Conservation (phyloP, 2,329 filamentous ascomycete genomes). For the Colletotrichum euphorbiae region DNA sequence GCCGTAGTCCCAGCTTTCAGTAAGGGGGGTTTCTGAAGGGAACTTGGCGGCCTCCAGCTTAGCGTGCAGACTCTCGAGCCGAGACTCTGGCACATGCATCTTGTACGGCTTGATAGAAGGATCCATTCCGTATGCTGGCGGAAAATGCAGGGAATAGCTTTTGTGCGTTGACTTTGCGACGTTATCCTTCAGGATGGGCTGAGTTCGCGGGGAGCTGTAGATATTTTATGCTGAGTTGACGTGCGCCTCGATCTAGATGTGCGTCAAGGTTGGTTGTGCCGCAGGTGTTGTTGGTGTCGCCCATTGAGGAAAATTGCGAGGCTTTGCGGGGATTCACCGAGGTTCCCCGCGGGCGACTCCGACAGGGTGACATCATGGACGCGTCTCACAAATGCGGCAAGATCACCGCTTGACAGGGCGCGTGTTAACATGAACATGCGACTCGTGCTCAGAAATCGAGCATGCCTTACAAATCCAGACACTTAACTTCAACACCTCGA, state of each 20-base stretch:
- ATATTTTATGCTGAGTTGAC: too few species aligned
- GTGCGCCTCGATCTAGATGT: too few species aligned
- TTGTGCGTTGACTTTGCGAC: too few species aligned
- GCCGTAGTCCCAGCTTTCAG: conserved; percentile 50
- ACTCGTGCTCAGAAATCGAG: conserved; percentile 14
- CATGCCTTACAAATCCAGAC: neutral
- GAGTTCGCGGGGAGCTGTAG: too few species aligned
- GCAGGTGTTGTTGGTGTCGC: neutral
- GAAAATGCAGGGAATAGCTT: too few species aligned
- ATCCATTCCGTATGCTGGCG: conserved; percentile 32
- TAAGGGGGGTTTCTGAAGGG: conserved; percentile 47
- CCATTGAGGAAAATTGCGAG: neutral
- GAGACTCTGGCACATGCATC: conserved; percentile 49
- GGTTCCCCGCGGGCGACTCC: neutral
- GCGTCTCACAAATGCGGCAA: neutral
- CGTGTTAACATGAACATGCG: neutral
- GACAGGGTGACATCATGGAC: conserved; percentile 25
- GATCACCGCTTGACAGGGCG: conserved; percentile 14
- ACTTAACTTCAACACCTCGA: neutral
- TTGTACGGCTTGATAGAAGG: conserved; percentile 48
- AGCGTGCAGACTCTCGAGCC: conserved; percentile 45
- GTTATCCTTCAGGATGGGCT: too few species aligned
- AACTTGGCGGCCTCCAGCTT: conserved; percentile 49
- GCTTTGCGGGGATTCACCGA: neutral
- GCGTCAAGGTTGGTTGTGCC: too few species aligned